phyloP scores from a whole-genome alignment of 805 yeast genomes.

The Yamadazyma olivae region DNA sequence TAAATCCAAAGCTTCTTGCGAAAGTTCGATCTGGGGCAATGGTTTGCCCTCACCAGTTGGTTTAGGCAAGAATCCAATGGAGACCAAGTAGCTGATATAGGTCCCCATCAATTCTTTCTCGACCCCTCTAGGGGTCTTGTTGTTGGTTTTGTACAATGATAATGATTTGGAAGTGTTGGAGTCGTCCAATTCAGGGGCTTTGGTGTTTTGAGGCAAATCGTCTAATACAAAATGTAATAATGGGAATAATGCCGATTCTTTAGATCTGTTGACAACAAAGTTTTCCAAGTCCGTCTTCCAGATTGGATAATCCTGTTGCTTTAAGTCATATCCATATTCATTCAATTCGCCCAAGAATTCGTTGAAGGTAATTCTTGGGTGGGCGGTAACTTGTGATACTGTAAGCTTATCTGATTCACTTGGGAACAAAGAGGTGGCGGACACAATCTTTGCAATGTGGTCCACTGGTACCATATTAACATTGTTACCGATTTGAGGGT shows the following conservation, averaged over 20 bases:
- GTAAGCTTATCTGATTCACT: conserved; percentile 50
- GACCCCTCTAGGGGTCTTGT: conserved; percentile 74
- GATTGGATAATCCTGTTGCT: conserved; percentile 59
- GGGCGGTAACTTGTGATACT: conserved; percentile 96
- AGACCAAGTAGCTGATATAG: conserved; percentile 76
- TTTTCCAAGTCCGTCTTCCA: conserved; percentile 81
- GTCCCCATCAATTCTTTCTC: conserved; percentile 61
- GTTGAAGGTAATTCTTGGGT: conserved; percentile 83
- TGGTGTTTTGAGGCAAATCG: conserved; percentile 83
- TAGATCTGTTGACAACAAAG: conserved; percentile 68
- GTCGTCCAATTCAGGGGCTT: conserved; percentile 95
- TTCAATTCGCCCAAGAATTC: conserved; percentile 66
- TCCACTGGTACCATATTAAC: conserved; percentile 98
- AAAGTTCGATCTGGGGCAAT: conserved; percentile 58
- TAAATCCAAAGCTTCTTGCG: conserved; percentile 53
- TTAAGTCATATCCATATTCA: conserved; percentile 69
- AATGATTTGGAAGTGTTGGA: conserved; percentile 72
- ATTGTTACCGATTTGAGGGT: conserved; percentile 81
- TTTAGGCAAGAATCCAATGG: conserved; percentile 73
- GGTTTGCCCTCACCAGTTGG: conserved; percentile 46
- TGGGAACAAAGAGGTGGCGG: conserved; percentile 79
- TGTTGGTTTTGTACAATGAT: conserved; percentile 42
- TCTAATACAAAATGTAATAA: conserved; percentile 91
- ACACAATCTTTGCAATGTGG: conserved; percentile 91
- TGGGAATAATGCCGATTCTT: conserved; percentile 89